Percentiles rank a stretch among this genome's conserved stretches.
Conservation (phyloP, 1,284 basidiomycete species). For the Paramarasmius palmivorus region DNA sequence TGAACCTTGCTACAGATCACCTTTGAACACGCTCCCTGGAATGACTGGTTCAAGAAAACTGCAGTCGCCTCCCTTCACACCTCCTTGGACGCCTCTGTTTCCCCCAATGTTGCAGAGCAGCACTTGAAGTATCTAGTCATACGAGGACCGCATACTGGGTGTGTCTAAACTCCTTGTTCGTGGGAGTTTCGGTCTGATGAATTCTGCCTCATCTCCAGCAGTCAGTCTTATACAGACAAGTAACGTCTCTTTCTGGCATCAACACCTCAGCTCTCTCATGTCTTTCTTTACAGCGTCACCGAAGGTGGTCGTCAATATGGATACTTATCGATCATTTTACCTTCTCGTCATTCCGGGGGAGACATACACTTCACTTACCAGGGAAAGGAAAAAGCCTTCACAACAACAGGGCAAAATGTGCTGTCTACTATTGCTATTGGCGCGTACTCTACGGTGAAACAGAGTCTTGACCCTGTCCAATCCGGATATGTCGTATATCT, state of each 20-base stretch:
- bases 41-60: background rate
- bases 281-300: background rate
- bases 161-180: background rate
- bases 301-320: conserved; percentile 8
- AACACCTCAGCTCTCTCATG: background rate
- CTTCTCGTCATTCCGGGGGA: conserved; percentile 7
- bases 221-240: background rate
- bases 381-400: conserved; percentile 2
- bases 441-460: conserved; percentile 5
- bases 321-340: conserved; percentile 3
- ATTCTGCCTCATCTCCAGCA: background rate
- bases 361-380: conserved; percentile 1
- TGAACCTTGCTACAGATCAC: conserved; percentile 4
- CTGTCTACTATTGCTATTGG: conserved; percentile 1
- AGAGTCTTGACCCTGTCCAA: conserved; percentile 1
- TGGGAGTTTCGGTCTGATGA: too few species aligned
- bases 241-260: too few species aligned
- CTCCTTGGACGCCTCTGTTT: background rate
- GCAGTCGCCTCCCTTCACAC: background rate
- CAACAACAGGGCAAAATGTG: background rate
- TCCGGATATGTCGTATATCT: conserved; percentile 5
- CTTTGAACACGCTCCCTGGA: conserved; percentile 3
- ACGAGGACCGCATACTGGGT: background rate
- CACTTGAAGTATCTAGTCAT: background rate
- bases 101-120: background rate